A percentile compares a stretch with the other conserved stretches of the same genome.
Evolutionary conservation across 306 rosid genomes (phyloP).

Genomic region (Mimosa pudica): DNA sequence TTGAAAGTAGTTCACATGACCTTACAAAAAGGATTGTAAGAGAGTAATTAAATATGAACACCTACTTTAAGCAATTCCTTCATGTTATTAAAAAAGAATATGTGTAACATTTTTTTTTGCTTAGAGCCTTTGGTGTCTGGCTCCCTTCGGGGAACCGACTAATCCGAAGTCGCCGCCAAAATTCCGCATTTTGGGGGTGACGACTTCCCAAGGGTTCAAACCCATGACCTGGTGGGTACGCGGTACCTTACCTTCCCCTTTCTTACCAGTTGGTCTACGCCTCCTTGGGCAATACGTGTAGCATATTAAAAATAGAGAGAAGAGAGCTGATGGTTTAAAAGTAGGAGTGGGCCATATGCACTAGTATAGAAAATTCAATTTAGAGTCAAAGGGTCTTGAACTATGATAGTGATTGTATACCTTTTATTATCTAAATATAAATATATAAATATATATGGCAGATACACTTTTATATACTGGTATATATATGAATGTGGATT

Average conservation of each 20-base stretch:
- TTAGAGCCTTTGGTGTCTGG: too few species aligned
- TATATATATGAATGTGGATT: neutral
- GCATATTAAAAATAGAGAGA: neutral
- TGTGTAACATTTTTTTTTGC: neutral
- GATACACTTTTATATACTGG: constrained; percentile 24
- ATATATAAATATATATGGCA: neutral
- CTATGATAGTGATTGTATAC: constrained; percentile 30
- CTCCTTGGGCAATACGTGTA: neutral
- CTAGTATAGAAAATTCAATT: constrained; percentile 20
- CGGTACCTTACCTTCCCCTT: too few species aligned
- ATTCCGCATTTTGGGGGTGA: too few species aligned
- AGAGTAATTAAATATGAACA: too few species aligned
- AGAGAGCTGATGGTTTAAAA: neutral
- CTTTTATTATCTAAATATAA: neutral
- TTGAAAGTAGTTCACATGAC: neutral
- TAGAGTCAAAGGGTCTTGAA: constrained; percentile 31
- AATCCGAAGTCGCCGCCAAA: too few species aligned
- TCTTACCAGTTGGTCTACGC: too few species aligned
- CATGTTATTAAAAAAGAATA: neutral
- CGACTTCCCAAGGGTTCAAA: too few species aligned
- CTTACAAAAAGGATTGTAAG: neutral
- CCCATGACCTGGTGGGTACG: too few species aligned
- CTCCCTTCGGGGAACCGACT: too few species aligned
- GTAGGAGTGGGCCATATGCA: neutral
- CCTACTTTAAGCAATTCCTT: too few species aligned